phyloP scores from a whole-genome alignment of 441 rosid species.

The Adansonia madagascariensis region DNA sequence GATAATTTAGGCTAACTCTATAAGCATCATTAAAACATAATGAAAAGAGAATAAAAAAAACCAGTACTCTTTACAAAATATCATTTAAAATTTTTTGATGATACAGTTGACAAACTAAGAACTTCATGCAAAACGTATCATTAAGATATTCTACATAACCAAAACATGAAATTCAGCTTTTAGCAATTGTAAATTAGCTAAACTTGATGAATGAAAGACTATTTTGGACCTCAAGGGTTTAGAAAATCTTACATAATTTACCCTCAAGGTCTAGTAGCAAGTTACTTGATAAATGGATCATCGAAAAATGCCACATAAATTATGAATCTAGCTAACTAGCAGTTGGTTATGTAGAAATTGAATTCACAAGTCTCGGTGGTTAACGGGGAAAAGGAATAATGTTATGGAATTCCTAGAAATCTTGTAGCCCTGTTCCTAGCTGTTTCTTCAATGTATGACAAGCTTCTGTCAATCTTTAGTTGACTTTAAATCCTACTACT shows the following conservation, averaged over 20 bases:
- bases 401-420: not conserved
- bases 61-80: not conserved
- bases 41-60: not conserved
- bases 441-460: not conserved
- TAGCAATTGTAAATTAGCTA: not conserved
- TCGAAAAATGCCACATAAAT: not conserved
- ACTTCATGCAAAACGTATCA: not conserved
- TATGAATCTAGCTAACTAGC: not conserved
- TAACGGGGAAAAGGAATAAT: not conserved
- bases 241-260: conserved; percentile 4
- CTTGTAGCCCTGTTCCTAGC: not conserved
- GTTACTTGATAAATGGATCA: not conserved
- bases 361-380: not conserved
- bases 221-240: not conserved
- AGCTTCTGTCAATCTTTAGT: conserved; percentile 3
- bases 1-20: not conserved
- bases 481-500: not conserved
- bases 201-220: not conserved
- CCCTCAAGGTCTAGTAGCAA: not conserved
- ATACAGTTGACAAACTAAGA: not conserved
- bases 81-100: not conserved
- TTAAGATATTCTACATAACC: not conserved
- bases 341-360: not conserved
- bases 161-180: not conserved
- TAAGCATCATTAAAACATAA: not conserved